These are phyloP conservation scores for Salvia sclarea DNA, from an alignment of 305 asterid species.

Conservation along the genomic window DNA sequence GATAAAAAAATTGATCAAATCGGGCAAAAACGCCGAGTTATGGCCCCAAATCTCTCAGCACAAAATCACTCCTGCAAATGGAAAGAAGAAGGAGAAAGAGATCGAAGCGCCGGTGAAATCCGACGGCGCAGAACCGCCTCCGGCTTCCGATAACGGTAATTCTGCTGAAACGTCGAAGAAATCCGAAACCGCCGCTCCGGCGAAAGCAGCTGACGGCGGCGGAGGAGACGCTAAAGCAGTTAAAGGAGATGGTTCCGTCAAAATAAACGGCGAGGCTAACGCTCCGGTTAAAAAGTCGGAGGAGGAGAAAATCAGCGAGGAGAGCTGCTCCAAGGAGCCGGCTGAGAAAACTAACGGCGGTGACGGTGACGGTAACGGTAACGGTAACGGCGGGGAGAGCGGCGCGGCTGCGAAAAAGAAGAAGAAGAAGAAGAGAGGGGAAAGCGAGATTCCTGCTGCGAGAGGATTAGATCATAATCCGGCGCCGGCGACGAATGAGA, in stretches of 20 bases:
- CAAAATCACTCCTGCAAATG: neutral
- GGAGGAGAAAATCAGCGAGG: slow-evolving; percentile 38
- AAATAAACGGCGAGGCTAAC: slow-evolving; percentile 20
- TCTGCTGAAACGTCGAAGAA: slow-evolving; percentile 16
- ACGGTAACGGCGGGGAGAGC: slow-evolving; percentile 22
- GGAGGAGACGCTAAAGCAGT: slow-evolving; percentile 12
- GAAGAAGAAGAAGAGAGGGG: slow-evolving; percentile 65
- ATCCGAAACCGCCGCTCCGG: neutral
- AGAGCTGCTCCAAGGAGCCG: slow-evolving; percentile 33
- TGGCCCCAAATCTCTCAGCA: slow-evolving; percentile 44
- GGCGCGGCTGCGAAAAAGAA: slow-evolving; percentile 49
- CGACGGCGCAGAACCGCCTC: neutral
- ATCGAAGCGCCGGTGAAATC: neutral
- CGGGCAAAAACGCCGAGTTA: slow-evolving; percentile 65
- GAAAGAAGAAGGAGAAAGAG: slow-evolving; percentile 18
- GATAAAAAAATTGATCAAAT: slow-evolving; percentile 44
- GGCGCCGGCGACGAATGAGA: slow-evolving; percentile 32
- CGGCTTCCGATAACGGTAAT: slow-evolving; percentile 18
- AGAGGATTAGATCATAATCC: slow-evolving; percentile 38
- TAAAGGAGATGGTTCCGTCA: neutral
- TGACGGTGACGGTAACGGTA: slow-evolving; percentile 11
- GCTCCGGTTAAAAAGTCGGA: slow-evolving; percentile 36
- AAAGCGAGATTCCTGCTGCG: slow-evolving; percentile 38
- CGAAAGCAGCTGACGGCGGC: slow-evolving; percentile 6
- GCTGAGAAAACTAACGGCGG: slow-evolving; percentile 22